Evolutionary conservation across 768 basidiomycete species (phyloP), one percentile per base, ranked within the genome.

Genomic region (Exidia glandulosa): DNA sequence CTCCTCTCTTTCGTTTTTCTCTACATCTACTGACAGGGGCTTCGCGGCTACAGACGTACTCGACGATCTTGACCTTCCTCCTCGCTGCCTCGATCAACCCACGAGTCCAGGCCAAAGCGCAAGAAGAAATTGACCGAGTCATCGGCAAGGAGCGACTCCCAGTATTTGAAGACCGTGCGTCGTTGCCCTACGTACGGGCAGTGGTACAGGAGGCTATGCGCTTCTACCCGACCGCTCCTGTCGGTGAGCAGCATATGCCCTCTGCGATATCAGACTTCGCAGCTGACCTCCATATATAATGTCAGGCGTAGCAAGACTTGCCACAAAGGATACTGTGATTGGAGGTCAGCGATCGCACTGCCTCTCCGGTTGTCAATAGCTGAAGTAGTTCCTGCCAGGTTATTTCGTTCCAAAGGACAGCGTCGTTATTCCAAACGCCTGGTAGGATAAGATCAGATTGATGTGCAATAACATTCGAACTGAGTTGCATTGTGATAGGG

Each of bases 41-140:
- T 29, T 23, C 30, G 29, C 30, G 14, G 30, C 23, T 37, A 19
- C 23, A 79, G 78, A 76, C 75, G 3, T 72, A 74, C 19, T 72
- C 76, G 7, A 66, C 72, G 12, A 64, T 76, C 14, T 67, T 71
- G 45, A 70, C 74, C 0, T 73, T 79, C 59, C 72, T 79, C 64
- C 69, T 78, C 27, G 75, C 74, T 10, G 74, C 76, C 66, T 62
- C 70, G 0, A 67, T 75, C 12, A 67, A 76, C 61, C 78, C 77
- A 0, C 73, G 76, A 1, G 71, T 72, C 0, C 70, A 70, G 60
- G 63, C 59, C 36, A 75, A 71, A 58, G 78, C 75, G 9, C 77
- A 78, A 56, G 67, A 67, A n/a, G 79, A 80, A 61, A 66, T 79
- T 1, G 77, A 79, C 58, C 56, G 65, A 1, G 75, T 78, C 3